A percentile compares a stretch with the other conserved stretches of the same genome.
These are phyloP conservation scores for Sporisorium exsertum DNA, from an alignment of 1,284 basidiomycete species.

Conservation along the genomic window DNA sequence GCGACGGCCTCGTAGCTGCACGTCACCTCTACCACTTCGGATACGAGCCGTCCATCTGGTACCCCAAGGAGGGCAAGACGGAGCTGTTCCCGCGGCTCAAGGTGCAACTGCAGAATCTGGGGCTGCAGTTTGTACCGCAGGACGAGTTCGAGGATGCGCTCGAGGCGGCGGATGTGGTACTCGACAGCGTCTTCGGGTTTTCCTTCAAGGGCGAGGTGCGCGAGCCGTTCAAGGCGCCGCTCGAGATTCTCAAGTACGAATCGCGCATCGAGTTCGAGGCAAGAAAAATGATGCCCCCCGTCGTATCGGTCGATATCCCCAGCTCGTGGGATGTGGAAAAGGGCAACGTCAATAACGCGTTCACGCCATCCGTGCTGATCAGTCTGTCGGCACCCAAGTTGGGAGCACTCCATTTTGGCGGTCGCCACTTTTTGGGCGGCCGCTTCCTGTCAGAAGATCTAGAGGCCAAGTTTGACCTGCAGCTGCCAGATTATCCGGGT, in stretches of 20 bases:
- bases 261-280: slow-evolving; percentile 61
- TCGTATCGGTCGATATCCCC: slow-evolving; percentile 84
- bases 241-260: slow-evolving; percentile 75
- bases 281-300: slow-evolving; percentile 55
- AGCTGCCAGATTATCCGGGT: slow-evolving; percentile 57
- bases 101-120: slow-evolving; percentile 87
- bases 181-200: slow-evolving; percentile 98
- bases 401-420: slow-evolving; percentile 78
- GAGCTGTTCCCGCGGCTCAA: slow-evolving; percentile 75
- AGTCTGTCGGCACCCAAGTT: slow-evolving; percentile 94
- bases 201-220: slow-evolving; percentile 85
- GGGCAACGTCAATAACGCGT: slow-evolving; percentile 73
- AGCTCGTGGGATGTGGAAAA: slow-evolving; percentile 93
- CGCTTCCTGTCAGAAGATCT: slow-evolving; percentile 79
- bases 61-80: slow-evolving; percentile 63
- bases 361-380: slow-evolving; percentile 83
- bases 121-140: slow-evolving; percentile 74
- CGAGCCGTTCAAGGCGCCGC: slow-evolving; percentile 83
- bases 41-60: slow-evolving; percentile 63
- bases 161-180: slow-evolving; percentile 78
- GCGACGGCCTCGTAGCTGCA: slow-evolving; percentile 96
- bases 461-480: slow-evolving; percentile 52
- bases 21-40: slow-evolving; percentile 77
- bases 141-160: slow-evolving; percentile 74
- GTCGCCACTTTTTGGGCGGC: slow-evolving; percentile 91